A percentile compares a stretch with the other conserved stretches of the same genome.
Evolutionary conservation across 441 rosid species (phyloP).

Genomic region (Croton laevigatus): DNA sequence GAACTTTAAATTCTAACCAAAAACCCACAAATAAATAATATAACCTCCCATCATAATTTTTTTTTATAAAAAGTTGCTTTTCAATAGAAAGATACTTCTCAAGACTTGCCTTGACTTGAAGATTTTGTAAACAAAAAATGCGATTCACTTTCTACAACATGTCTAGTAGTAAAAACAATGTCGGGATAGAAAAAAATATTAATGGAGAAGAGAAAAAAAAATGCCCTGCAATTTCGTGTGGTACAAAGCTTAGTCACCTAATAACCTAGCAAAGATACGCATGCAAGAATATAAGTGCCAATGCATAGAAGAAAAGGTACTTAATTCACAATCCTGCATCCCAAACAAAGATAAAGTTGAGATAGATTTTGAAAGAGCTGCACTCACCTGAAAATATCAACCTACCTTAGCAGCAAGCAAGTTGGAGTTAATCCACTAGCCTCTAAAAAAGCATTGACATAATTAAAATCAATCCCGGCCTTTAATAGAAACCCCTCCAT

Average conservation of each 20-base stretch:
- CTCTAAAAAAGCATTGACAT: constrained; percentile 75
- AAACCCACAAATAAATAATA: too few relatives aligned
- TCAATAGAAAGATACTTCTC: not conserved
- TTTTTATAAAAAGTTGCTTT: too few relatives aligned
- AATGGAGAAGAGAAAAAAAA: not conserved
- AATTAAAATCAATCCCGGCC: constrained; percentile 52
- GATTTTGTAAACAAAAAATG: not conserved
- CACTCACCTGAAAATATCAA: constrained; percentile 94
- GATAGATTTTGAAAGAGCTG: constrained; percentile 35
- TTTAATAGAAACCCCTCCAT: constrained; percentile 33
- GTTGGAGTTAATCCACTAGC: constrained; percentile 79
- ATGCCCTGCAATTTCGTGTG: not conserved
- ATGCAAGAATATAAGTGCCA: constrained; percentile 7
- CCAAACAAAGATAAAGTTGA: constrained; percentile 15
- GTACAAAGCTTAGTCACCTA: not conserved
- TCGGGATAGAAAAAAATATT: not conserved
- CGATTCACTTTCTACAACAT: not conserved
- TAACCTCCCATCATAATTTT: too few relatives aligned
- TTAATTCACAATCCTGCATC: constrained; percentile 15
- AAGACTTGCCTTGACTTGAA: not conserved
- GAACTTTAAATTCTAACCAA: too few relatives aligned
- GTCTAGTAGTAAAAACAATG: not conserved
- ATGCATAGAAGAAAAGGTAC: constrained; percentile 13
- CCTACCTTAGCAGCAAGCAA: constrained; percentile 87
- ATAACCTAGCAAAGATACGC: constrained; percentile 4